These are phyloP conservation scores for Auricularia auricula-judae DNA, from an alignment of 768 basidiomycete species.

Conservation along the genomic window DNA sequence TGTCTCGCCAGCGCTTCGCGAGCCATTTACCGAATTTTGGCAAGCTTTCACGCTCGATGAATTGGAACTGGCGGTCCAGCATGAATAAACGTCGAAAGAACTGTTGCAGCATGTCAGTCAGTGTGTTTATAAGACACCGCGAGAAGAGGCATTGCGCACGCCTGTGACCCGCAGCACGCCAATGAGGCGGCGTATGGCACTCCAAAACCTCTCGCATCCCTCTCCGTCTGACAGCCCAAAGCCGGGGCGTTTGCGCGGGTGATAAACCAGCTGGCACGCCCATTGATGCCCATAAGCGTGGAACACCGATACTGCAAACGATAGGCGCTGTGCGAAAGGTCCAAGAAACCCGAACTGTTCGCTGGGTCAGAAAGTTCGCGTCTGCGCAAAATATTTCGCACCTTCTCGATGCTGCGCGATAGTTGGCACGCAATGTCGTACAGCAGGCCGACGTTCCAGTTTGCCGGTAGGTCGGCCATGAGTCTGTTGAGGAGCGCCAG, in stretches of 20 bases:
- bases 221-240: constrained; percentile 4
- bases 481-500: not conserved
- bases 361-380: not conserved
- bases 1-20: not conserved
- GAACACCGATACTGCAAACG: constrained; percentile 25
- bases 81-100: not conserved
- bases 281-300: constrained; percentile 15
- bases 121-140: too few species aligned
- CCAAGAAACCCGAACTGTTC: constrained; percentile 4
- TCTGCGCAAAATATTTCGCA: too few species aligned
- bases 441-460: constrained; percentile 23
- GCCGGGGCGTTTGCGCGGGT: not conserved
- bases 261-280: constrained; percentile 4
- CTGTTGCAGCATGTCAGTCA: too few species aligned
- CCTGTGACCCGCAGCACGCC: constrained; percentile 2
- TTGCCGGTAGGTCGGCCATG: constrained; percentile 6
- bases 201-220: constrained; percentile 9
- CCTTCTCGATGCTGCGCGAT: constrained; percentile 8
- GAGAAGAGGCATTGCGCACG: too few species aligned
- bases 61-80: not conserved
- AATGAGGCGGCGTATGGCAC: not conserved
- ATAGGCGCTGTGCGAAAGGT: constrained; percentile 12
- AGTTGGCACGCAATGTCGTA: constrained; percentile 24
- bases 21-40: not conserved
- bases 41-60: not conserved